These are phyloP conservation scores for Pholiota molesta DNA, from an alignment of 768 basidiomycete species.

Conservation along the genomic window DNA sequence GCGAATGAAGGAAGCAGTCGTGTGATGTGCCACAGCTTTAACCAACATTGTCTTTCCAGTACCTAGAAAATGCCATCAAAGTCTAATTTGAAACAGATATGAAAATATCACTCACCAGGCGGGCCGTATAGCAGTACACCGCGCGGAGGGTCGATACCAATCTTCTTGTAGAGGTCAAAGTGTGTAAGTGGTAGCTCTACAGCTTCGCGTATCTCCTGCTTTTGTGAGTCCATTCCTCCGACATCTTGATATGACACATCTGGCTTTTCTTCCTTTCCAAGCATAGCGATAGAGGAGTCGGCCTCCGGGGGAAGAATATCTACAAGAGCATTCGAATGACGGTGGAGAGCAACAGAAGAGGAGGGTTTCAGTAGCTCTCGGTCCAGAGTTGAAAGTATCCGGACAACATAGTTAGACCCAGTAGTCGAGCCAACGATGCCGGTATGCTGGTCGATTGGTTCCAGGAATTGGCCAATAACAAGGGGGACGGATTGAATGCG, in stretches of 20 bases:
- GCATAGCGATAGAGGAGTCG: conserved; percentile 95
- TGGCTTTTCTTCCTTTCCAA: conserved; percentile 92
- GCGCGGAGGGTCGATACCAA: conserved; percentile 97
- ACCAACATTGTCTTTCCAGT: conserved; percentile 99
- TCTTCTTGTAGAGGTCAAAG: conserved; percentile 98
- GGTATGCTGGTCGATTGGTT: conserved; percentile 97
- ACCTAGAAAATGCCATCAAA: conserved; percentile 46
- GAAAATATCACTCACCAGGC: conserved; percentile 63
- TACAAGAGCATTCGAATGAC: conserved; percentile 97
- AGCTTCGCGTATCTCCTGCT: conserved; percentile 98
- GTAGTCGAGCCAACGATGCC: conserved; percentile 98
- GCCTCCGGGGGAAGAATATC: conserved; percentile 99
- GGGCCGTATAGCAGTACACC: conserved; percentile 97
- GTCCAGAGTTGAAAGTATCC: conserved; percentile 95
- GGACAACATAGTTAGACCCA: conserved; percentile 96
- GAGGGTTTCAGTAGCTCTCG: conserved; percentile 97
- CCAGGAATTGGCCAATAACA: conserved; percentile 98
- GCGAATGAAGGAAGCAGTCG: conserved; percentile 96
- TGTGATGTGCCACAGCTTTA: conserved; percentile 98
- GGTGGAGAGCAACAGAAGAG: conserved; percentile 96
- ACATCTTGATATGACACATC: conserved; percentile 94
- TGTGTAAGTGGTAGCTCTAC: conserved; percentile 97
- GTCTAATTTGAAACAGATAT: background rate
- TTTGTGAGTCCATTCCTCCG: conserved; percentile 96
- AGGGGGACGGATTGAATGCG: conserved; percentile 98